Conservation (phyloP, 306 rosid species). For the Inga laurina region DNA sequence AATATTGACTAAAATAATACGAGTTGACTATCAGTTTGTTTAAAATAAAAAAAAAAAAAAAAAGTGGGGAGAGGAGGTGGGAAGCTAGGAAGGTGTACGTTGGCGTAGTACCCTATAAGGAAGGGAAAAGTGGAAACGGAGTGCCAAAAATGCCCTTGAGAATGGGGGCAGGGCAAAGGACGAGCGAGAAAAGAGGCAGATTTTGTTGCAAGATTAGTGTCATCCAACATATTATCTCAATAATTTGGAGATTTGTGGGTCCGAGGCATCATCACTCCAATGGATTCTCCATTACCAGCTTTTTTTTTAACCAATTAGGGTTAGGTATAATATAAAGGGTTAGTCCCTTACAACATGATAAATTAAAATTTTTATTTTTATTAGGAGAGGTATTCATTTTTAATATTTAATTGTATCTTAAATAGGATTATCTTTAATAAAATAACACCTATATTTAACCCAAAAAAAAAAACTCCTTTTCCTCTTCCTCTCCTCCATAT, state of each 20-base stretch:
- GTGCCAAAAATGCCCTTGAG: conserved; percentile 29
- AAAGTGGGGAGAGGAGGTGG: neutral
- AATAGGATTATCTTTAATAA: too few relatives aligned
- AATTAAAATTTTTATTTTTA: too few relatives aligned
- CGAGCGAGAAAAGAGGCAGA: conserved; percentile 42
- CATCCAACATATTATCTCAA: conserved; percentile 7
- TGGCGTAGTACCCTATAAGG: neutral
- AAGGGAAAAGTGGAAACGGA: neutral
- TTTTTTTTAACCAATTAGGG: too few relatives aligned
- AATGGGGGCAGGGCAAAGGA: conserved; percentile 2
- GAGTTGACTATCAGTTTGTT: neutral
- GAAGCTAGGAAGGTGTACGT: neutral
- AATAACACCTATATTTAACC: too few relatives aligned
- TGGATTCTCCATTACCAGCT: neutral
- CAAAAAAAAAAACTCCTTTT: too few relatives aligned
- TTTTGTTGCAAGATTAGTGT: conserved; percentile 43
- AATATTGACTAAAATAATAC: neutral
- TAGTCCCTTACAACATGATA: too few relatives aligned
- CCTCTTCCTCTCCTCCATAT: too few relatives aligned
- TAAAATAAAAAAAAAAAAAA: neutral
- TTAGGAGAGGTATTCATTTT: too few relatives aligned
- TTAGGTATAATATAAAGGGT: too few relatives aligned
- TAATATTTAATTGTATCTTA: too few relatives aligned
- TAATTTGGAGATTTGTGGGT: neutral
- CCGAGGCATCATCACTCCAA: neutral